Percentiles rank a stretch among this genome's conserved stretches.
Evolutionary conservation across 2,329 filamentous ascomycete genomes (phyloP).

Genomic region (Xylaria sp.): DNA sequence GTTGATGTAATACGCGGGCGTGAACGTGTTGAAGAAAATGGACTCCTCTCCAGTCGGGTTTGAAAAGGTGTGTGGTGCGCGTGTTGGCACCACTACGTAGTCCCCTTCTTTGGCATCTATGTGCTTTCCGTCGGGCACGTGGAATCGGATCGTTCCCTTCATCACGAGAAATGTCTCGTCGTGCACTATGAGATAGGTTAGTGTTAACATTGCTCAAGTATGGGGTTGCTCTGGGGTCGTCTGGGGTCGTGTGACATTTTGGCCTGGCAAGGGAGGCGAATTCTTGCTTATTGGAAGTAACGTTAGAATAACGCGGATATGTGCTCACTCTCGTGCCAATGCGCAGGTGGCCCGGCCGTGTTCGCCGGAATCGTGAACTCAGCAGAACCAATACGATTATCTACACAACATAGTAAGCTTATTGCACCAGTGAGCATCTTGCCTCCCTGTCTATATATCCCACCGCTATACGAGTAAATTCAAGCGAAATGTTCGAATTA

Average conservation of each 20-base stretch:
- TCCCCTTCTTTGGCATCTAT: slow-evolving; percentile 62
- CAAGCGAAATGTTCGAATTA: neutral
- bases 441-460: neutral
- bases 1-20: slow-evolving; percentile 66
- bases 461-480: neutral
- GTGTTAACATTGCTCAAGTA: slow-evolving; percentile 6
- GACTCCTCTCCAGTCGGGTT: slow-evolving; percentile 65
- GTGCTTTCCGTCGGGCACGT: slow-evolving; percentile 54
- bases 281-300: neutral
- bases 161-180: slow-evolving; percentile 68
- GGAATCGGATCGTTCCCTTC: slow-evolving; percentile 62
- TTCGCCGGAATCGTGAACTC: slow-evolving; percentile 60
- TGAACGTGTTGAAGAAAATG: slow-evolving; percentile 66
- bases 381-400: slow-evolving; percentile 42
- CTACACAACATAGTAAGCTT: slow-evolving; percentile 6
- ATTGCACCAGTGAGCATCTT: neutral
- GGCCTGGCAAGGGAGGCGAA: neutral
- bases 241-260: neutral
- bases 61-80: slow-evolving; percentile 65
- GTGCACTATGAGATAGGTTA: slow-evolving; percentile 48
- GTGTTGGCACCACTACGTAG: slow-evolving; percentile 64
- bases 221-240: too few species aligned
- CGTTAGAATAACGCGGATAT: neutral
- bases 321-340: slow-evolving; percentile 60
- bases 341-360: slow-evolving; percentile 58